Evolutionary conservation across 345 rosid species (phyloP), one percentile per base, ranked within the genome.

Genomic region (Eucalyptus curtisii): DNA sequence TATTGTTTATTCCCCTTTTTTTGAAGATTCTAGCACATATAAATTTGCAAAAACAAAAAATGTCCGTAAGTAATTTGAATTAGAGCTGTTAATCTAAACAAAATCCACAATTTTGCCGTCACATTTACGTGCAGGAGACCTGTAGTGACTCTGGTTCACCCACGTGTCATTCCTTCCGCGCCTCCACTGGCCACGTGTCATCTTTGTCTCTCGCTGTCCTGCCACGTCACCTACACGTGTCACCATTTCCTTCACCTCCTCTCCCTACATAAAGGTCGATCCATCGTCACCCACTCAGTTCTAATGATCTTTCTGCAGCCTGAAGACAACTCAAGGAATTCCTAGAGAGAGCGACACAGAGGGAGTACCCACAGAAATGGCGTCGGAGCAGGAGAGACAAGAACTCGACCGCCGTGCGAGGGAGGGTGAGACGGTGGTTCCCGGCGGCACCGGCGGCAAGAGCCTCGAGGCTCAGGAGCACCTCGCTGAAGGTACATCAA

Each of bases 391-490:
- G 79, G 93, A 95, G 55, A 91, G 94, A 88, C 92, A 86, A 52
- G 94, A 94, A 49, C 95, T 97, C 3, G 97, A 97, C 91, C 94
- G 93, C 88, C 93, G 91, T 90, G 99, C 98, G 4, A 93, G 90
- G 94, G 93, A 91, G 80, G 99, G 99, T 25, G 97, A 97, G 92
- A 94, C 96, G 0, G 97, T 97, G 2, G 91, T 96, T 24, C 99
- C 96, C 8, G 97, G 98, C 9, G 99, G 99, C 49, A 96, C 98
- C 3, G 97, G 98, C 1, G 97, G 99, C 87, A 97, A 93, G 89
- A 97, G 97, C 95, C 97, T 95, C 1, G 97, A 95, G 92, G 99
- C 99, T 86, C 99, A 95, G 89, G 96, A 95, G 53, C 94, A 97
- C 92, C 97, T 97, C 12, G 97, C 99, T 52, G 96, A 96, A 95